These are phyloP conservation scores for Cercis canadensis DNA, from an alignment of 306 rosid genomes.

Conservation along the genomic window DNA sequence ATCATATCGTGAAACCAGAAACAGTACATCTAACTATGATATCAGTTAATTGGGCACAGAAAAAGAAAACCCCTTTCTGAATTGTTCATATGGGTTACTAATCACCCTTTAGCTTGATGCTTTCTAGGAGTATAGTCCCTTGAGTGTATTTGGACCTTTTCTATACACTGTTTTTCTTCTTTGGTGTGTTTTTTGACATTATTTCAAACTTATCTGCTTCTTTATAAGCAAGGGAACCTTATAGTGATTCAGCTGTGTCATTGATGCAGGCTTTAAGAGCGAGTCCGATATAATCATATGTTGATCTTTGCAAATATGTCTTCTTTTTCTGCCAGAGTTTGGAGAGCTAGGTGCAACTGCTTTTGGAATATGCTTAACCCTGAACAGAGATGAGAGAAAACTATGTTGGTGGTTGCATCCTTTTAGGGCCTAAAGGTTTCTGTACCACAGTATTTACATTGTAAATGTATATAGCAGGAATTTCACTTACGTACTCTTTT, in stretches of 20 bases:
- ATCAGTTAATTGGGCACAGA: too few relatives aligned
- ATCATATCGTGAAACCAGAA: too few relatives aligned
- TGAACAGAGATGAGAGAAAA: constrained; percentile 33
- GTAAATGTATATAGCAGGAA: constrained; percentile 60
- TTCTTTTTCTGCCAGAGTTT: constrained; percentile 32
- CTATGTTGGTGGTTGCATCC: constrained; percentile 42
- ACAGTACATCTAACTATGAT: too few relatives aligned
- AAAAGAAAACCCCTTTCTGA: too few relatives aligned
- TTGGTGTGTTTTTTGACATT: too few relatives aligned
- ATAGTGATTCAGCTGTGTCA: constrained; percentile 32
- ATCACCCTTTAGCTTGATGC: too few relatives aligned
- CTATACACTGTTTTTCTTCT: too few relatives aligned
- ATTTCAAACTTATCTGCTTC: too few relatives aligned
- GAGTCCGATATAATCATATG: constrained; percentile 62
- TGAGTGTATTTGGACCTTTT: too few relatives aligned
- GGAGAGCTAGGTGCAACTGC: constrained; percentile 39
- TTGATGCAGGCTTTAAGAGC: constrained; percentile 71
- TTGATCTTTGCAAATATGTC: constrained; percentile 42
- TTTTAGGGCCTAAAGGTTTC: constrained; percentile 44
- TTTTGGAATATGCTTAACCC: constrained; percentile 38
- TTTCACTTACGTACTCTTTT: constrained; percentile 35
- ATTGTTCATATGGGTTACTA: too few relatives aligned
- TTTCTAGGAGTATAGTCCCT: too few relatives aligned
- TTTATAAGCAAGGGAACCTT: background rate
- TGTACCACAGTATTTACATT: constrained; percentile 43